A percentile compares a stretch with the other conserved stretches of the same genome.
Evolutionary conservation across 2,329 filamentous ascomycete species (phyloP).

Genomic region (Claviceps citrina): DNA sequence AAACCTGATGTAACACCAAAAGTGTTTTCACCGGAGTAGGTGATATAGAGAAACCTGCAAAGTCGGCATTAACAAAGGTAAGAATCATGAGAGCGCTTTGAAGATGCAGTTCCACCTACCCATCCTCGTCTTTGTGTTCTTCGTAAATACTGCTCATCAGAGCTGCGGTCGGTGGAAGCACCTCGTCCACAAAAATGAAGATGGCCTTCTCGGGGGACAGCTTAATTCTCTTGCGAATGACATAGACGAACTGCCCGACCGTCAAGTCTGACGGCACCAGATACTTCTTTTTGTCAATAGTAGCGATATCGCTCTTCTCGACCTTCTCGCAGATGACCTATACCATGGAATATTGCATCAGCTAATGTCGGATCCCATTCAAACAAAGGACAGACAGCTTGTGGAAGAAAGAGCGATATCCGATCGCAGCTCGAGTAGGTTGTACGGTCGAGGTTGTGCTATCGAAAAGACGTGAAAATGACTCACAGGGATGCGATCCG

Average conservation of each 20-base stretch:
- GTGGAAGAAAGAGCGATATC: neutral
- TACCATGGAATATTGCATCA: constrained; percentile 3
- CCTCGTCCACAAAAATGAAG: constrained; percentile 99
- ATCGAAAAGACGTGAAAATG: neutral
- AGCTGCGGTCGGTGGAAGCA: constrained; percentile 86
- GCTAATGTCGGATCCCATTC: neutral
- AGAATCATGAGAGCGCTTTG: neutral
- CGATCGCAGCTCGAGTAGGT: neutral
- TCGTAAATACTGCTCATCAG: constrained; percentile 99
- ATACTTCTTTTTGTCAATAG: constrained; percentile 99
- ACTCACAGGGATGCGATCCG: constrained; percentile 93
- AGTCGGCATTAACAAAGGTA: constrained; percentile 6
- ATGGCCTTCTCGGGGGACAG: constrained; percentile 98
- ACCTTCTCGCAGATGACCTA: constrained; percentile 99
- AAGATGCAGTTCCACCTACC: constrained; percentile 27
- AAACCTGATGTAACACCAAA: constrained; percentile 45
- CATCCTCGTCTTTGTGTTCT: constrained; percentile 82
- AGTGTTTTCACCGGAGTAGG: constrained; percentile 98
- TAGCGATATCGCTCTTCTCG: constrained; percentile 97
- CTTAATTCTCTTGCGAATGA: constrained; percentile 99
- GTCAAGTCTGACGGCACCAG: constrained; percentile 94
- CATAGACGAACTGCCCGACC: constrained; percentile 98
- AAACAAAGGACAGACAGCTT: no score
- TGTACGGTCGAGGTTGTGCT: neutral
- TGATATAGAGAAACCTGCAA: constrained; percentile 87